Percentiles rank a stretch among this genome's conserved stretches.
These are phyloP conservation scores for Oryza officinalis DNA, from an alignment of 176 grass and related monocot species.

Conservation along the genomic window DNA sequence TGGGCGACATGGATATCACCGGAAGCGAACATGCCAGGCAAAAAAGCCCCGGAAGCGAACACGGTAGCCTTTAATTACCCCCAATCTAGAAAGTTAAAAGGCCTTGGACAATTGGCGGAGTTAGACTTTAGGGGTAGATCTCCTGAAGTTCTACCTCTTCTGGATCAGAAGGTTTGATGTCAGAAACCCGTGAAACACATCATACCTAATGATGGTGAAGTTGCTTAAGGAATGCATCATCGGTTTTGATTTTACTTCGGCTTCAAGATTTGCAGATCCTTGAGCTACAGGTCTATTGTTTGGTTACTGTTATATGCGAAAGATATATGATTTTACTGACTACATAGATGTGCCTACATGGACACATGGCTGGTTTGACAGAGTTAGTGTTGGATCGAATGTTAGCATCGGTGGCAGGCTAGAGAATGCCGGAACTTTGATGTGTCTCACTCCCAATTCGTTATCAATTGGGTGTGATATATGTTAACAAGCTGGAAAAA, in stretches of 20 bases:
- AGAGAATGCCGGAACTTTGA: constrained; percentile 19
- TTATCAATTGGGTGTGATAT: constrained; percentile 12
- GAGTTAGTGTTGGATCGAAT: constrained; percentile 32
- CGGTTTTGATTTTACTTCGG: neutral
- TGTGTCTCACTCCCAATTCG: neutral
- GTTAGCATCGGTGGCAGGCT: constrained; percentile 34
- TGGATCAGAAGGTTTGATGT: neutral
- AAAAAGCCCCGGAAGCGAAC: no score
- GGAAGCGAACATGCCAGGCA: no score
- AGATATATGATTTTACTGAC: neutral
- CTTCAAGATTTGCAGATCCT: constrained; percentile 8
- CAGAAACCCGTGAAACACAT: neutral
- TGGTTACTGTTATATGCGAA: neutral
- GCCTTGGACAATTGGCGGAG: neutral
- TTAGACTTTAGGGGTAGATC: constrained; percentile 6
- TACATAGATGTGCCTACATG: no score
- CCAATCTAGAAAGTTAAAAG: neutral
- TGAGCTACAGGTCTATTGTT: neutral
- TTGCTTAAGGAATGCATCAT: neutral
- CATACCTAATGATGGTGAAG: constrained; percentile 10
- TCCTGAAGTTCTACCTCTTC: neutral
- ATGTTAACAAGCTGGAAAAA: constrained; percentile 22
- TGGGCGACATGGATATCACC: no score
- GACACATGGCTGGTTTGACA: constrained; percentile 1
- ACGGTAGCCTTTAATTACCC: no score